A percentile compares a stretch with the other conserved stretches of the same genome.
Conservation (phyloP, 208 protist species). For the Crithidia expoeki region DNA sequence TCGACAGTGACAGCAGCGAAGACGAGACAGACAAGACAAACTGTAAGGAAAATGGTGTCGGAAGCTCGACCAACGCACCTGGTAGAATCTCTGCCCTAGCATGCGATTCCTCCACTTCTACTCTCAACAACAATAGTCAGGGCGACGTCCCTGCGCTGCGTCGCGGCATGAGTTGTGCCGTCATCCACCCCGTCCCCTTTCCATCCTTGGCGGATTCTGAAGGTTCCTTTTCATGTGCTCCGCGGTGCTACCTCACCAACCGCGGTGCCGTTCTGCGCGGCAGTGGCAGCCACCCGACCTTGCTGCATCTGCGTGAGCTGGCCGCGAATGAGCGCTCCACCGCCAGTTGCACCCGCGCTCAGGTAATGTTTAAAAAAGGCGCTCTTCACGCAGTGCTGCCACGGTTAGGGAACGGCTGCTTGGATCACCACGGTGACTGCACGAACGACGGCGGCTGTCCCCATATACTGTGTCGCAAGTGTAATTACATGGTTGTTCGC, state of each 20-base stretch:
- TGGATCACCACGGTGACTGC: slow-evolving; percentile 45
- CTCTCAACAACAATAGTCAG: too few relatives aligned
- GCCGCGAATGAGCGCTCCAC: slow-evolving; percentile 36
- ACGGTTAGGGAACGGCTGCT: slow-evolving; percentile 67
- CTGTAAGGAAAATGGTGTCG: background rate
- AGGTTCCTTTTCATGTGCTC: slow-evolving; percentile 40
- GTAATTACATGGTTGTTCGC: slow-evolving; percentile 79
- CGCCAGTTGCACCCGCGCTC: background rate
- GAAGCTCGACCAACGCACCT: background rate
- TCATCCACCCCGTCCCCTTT: slow-evolving; percentile 66
- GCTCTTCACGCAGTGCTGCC: slow-evolving; percentile 65
- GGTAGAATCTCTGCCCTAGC: background rate
- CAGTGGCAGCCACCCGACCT: slow-evolving; percentile 37
- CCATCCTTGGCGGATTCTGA: slow-evolving; percentile 39
- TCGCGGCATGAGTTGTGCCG: slow-evolving; percentile 8
- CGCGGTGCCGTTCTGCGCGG: slow-evolving; percentile 14
- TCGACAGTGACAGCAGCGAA: slow-evolving; percentile 56
- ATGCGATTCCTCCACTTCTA: background rate
- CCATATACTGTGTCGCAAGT: slow-evolving; percentile 68
- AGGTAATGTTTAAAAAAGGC: slow-evolving; percentile 41
- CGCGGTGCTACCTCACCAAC: slow-evolving; percentile 76
- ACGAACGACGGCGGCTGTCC: slow-evolving; percentile 64
- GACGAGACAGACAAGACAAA: slow-evolving; percentile 12
- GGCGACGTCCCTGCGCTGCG: background rate
- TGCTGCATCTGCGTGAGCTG: slow-evolving; percentile 45